phyloP scores from a whole-genome alignment of 257 asterid species.

The Solanum gracilifrons region DNA sequence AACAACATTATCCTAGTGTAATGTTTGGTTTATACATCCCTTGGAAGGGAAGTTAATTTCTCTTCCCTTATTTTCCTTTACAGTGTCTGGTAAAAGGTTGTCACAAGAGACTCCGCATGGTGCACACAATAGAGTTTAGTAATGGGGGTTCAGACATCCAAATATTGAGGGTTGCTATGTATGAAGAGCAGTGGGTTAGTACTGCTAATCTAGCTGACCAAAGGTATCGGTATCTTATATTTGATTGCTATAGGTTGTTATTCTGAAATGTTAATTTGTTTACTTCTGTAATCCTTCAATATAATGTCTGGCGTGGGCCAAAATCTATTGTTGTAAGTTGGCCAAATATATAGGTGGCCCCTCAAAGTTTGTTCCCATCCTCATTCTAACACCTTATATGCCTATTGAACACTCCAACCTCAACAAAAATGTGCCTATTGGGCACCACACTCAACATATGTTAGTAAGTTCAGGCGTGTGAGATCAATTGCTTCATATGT shows the following conservation, averaged over 20 bases:
- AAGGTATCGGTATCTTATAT: constrained; percentile 31
- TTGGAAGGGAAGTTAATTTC: background rate
- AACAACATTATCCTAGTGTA: background rate
- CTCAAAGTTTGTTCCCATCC: background rate
- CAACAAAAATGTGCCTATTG: background rate
- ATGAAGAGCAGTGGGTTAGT: constrained; percentile 93
- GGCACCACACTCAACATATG: background rate
- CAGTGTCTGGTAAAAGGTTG: constrained; percentile 98
- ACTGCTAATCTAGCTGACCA: constrained; percentile 67
- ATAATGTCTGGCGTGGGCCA: no score
- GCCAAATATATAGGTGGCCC: background rate
- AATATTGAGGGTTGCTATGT: constrained; percentile 87
- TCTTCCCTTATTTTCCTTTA: background rate
- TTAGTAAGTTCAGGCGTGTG: background rate
- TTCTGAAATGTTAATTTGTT: background rate
- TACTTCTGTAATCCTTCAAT: background rate
- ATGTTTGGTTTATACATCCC: background rate
- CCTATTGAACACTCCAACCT: background rate
- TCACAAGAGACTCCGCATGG: constrained; percentile 89
- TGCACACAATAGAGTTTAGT: constrained; percentile 90
- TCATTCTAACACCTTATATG: background rate
- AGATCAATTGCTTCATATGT: background rate
- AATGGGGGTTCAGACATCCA: constrained; percentile 89
- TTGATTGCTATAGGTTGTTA: background rate
- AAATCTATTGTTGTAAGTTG: background rate